Evolutionary conservation across 169 alveolate species (phyloP).

Genomic region (Cryptosporidium viatorum): DNA sequence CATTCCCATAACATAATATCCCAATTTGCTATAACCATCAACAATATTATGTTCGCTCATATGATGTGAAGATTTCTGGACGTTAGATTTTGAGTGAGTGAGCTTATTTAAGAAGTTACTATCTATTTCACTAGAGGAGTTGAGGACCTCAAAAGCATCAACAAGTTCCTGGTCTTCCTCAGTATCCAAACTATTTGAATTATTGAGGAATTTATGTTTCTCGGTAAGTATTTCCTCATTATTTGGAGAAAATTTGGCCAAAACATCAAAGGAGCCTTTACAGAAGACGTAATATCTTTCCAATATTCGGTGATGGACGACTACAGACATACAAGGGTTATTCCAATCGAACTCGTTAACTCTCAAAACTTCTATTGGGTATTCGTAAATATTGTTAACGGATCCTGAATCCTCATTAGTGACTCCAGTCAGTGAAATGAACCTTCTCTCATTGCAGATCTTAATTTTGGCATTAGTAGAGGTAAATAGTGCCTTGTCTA

Average conservation of each 20-base stretch:
- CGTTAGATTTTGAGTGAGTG: neutral
- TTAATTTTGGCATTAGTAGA: slow-evolving; percentile 45
- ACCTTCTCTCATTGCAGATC: slow-evolving; percentile 46
- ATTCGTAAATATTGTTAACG: slow-evolving; percentile 13
- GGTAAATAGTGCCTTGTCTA: slow-evolving; percentile 49
- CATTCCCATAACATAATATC: slow-evolving; percentile 66
- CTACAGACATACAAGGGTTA: slow-evolving; percentile 49
- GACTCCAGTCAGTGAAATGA: slow-evolving; percentile 11
- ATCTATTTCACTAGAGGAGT: slow-evolving; percentile 6
- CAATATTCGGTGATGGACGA: slow-evolving; percentile 32
- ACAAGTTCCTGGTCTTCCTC: slow-evolving; percentile 46
- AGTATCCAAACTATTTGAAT: neutral
- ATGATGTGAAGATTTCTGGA: neutral
- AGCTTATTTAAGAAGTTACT: neutral
- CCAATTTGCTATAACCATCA: slow-evolving; percentile 51
- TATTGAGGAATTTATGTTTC: neutral
- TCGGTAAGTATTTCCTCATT: neutral
- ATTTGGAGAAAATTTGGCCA: slow-evolving; percentile 18
- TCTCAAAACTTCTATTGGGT: slow-evolving; percentile 46
- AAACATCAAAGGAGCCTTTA: slow-evolving; percentile 38
- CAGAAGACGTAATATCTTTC: slow-evolving; percentile 46
- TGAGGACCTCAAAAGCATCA: slow-evolving; percentile 43
- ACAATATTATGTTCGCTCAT: neutral
- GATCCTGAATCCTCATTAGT: neutral
- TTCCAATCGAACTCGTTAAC: slow-evolving; percentile 65